Evolutionary conservation across 2,329 filamentous ascomycete genomes (phyloP), one percentile per base, ranked within the genome.

Genomic region (Arthrobotrys sphaeroides): DNA sequence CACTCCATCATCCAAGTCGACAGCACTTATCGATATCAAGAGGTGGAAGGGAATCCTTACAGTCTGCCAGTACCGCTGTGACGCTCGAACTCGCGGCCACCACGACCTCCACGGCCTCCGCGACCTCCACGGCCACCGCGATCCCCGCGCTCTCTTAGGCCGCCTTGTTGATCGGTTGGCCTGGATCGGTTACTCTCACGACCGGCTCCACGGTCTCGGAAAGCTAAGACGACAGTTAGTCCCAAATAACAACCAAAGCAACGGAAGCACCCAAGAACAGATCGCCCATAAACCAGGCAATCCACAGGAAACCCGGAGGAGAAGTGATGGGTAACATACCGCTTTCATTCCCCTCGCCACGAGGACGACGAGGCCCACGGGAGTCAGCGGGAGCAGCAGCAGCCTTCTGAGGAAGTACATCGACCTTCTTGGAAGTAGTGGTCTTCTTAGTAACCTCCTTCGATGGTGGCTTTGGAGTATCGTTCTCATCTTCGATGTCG

Each of bases 371-470:
- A 66, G 61, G 33, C 57, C 70, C 75, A 36, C 66, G 12, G 31
- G 20, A 20, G 31, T 79, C 78, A 43, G 45, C 66, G n/a, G 55
- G 42, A 42, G 60, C 24, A 53, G 26, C 36, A 18, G 45, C 43
- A 40, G 78, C 76, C 38, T 79, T 73, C 65, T 78, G 74, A 31
- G 80, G 77, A 62, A 84, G 81, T 83, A 88, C 90, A 85, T 94
- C 94, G 86, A 93, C 92, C 90, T 97, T 97, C 83, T 88, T 88
- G 83, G 88, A 88, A 84, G 93, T 90, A 82, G 89, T 86, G 80
- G 87, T 84, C 79, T 89, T 88, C 89, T 95, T 96, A 84, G 97
- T 93, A 83, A 95, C 88, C 83, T 92, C 91, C 89, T 93, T 95
- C 81, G 92, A 90, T 81, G 93, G 94, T 83, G 90, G 90, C 81